Evolutionary conservation across 106 monocot genomes (phyloP).

Genomic region (Acorus calamus): DNA sequence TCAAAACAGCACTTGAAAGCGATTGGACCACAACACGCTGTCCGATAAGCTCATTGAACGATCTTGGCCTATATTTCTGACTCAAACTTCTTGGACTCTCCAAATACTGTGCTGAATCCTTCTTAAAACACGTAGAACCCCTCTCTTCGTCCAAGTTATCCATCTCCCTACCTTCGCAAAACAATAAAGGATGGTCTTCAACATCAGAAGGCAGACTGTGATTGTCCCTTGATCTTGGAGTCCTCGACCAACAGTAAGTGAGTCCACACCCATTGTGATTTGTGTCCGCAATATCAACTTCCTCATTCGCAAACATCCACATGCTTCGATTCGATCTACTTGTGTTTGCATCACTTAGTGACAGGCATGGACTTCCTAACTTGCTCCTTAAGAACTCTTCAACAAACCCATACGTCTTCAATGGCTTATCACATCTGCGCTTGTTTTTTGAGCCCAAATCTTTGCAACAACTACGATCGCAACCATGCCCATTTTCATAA

Average conservation of each 20-base stretch:
- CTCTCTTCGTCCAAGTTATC: neutral
- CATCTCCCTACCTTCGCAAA: constrained; percentile 21
- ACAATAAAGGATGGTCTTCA: constrained; percentile 64
- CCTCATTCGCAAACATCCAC: constrained; percentile 22
- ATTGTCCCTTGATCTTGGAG: constrained; percentile 49
- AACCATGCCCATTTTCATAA: too few species aligned
- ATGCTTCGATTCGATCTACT: constrained; percentile 25
- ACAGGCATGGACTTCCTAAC: constrained; percentile 61
- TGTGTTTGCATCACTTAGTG: constrained; percentile 25
- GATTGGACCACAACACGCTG: constrained; percentile 64
- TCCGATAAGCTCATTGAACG: constrained; percentile 79
- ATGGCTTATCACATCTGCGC: constrained; percentile 12
- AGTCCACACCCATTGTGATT: constrained; percentile 80
- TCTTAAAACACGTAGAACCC: neutral
- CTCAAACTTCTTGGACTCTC: constrained; percentile 67
- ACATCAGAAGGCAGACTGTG: constrained; percentile 32
- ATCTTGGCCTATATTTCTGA: constrained; percentile 79
- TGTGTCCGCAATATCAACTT: constrained; percentile 45
- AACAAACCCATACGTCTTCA: constrained; percentile 14
- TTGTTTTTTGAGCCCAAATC: constrained; percentile 16
- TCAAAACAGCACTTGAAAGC: constrained; percentile 55
- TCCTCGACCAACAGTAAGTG: constrained; percentile 83
- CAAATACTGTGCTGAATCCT: constrained; percentile 24
- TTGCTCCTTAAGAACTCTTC: constrained; percentile 34
- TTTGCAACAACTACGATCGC: too few species aligned